Evolutionary conservation across 768 basidiomycete genomes (phyloP).

Genomic region (Boletus vermiculosoides): DNA sequence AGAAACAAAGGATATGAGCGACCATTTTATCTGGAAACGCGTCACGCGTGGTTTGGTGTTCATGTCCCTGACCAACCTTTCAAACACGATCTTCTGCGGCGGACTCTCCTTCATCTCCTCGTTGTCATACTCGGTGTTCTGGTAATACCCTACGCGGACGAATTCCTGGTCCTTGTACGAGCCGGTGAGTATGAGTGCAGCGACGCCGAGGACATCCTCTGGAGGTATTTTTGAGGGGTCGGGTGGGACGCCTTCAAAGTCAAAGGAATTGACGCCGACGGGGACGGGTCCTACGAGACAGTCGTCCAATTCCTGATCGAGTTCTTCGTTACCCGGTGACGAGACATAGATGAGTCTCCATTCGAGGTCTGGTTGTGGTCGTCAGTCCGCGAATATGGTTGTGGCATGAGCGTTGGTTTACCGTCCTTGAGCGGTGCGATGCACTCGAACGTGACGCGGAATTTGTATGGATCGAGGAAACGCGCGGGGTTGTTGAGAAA

Average conservation of each 20-base stretch:
- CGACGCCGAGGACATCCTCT: slow-evolving; percentile 92
- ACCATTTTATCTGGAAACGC: slow-evolving; percentile 88
- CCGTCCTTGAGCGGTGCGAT: slow-evolving; percentile 89
- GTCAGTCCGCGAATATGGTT: not conserved
- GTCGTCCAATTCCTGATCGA: slow-evolving; percentile 96
- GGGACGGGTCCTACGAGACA: slow-evolving; percentile 98
- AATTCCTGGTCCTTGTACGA: slow-evolving; percentile 97
- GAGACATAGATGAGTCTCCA: slow-evolving; percentile 98
- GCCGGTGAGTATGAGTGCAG: slow-evolving; percentile 94
- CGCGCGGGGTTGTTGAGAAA: slow-evolving; percentile 92
- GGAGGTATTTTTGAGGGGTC: slow-evolving; percentile 80
- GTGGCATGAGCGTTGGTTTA: slow-evolving; percentile 29
- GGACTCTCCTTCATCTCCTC: slow-evolving; percentile 83
- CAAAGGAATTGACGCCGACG: slow-evolving; percentile 94
- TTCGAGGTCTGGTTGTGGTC: slow-evolving; percentile 73
- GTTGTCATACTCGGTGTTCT: slow-evolving; percentile 97
- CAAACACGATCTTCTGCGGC: slow-evolving; percentile 68
- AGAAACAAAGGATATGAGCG: slow-evolving; percentile 24
- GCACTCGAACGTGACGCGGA: slow-evolving; percentile 96
- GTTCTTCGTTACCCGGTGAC: slow-evolving; percentile 84
- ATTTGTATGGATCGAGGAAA: slow-evolving; percentile 88
- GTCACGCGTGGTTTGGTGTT: slow-evolving; percentile 93
- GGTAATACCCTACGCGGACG: slow-evolving; percentile 99
- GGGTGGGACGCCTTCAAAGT: slow-evolving; percentile 88
- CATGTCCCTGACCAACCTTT: slow-evolving; percentile 81